These are phyloP conservation scores for Sambucus nigra DNA, from an alignment of 129 eudicot species.

Conservation along the genomic window DNA sequence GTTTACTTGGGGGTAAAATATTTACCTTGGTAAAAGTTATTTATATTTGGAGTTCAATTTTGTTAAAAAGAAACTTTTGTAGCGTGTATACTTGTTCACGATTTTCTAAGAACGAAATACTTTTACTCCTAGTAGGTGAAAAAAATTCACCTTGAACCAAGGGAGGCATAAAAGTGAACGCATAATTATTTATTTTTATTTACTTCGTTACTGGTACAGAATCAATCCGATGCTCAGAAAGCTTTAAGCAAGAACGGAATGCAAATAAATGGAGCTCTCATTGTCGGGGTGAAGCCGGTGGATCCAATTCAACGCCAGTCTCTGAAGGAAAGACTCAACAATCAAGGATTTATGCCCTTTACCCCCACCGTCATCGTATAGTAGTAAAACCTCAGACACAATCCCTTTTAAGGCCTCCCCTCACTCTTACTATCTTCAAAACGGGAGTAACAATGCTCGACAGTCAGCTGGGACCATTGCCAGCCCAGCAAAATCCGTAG, in stretches of 20 bases:
- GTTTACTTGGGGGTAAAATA: too few species aligned
- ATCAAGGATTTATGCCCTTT: conserved; percentile 81
- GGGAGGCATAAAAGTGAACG: too few species aligned
- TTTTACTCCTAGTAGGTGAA: too few species aligned
- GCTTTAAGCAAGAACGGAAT: conserved; percentile 85
- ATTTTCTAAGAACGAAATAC: too few species aligned
- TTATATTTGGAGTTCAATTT: too few species aligned
- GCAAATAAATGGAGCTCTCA: conserved; percentile 73
- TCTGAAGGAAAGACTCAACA: conserved; percentile 54
- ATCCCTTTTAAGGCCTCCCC: conserved; percentile 40
- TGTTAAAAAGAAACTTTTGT: too few species aligned
- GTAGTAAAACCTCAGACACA: conserved; percentile 34
- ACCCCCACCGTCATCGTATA: conserved; percentile 52
- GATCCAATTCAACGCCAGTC: conserved; percentile 79
- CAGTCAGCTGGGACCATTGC: conserved; percentile 77
- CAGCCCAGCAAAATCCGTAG: conserved; percentile 69
- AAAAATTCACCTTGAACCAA: too few species aligned
- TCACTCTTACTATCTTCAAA: conserved; percentile 38
- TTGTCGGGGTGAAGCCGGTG: conserved; percentile 84
- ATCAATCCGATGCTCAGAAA: conserved; percentile 81
- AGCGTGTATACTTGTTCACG: too few species aligned
- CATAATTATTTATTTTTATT: background rate
- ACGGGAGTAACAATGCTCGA: conserved; percentile 27
- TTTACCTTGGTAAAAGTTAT: too few species aligned
- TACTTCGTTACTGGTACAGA: conserved; percentile 37